Evolutionary conservation across 441 rosid species (phyloP), one percentile per base, ranked within the genome.

Genomic region (Erysimum cheiri): DNA sequence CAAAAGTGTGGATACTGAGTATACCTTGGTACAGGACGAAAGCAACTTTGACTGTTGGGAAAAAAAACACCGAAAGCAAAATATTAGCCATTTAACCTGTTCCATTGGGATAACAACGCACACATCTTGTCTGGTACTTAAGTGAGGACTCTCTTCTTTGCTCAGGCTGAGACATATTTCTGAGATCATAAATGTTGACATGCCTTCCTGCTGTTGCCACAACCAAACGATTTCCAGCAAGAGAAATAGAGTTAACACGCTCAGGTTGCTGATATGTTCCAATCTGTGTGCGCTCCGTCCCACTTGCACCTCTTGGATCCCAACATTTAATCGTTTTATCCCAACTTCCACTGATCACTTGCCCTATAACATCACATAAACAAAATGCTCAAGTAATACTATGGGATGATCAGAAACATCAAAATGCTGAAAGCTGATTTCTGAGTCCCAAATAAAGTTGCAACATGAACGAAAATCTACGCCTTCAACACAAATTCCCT

Each of bases 271-370:
- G 81, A 76, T 92, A 94, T 53, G 96, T 85, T 64, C 97, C 99
- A 5, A 94, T 90, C 62, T 90, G 90, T 66, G 93, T 87, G n/a
- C 84, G 86, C 41, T 94, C 96, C 68, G 84, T 86, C 40, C 98
- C 99, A 84, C 93, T 92, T 64, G 97, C 90, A 67, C 98, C 97
- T 80, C 99, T 85, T 41, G 98, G 99, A 81, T 94, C 99, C 99
- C 99, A 94, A 65, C 94, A 92, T 76, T 92, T 94, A 56, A 94
- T 56, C 17, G 97, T 92, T 80, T 84, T 94, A 72, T 94, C 99
- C 99, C 98, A 94, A 78, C 97, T 90, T 70, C 98, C 99, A 12
- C 89, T 90, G 64, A 94, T 88, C 48, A 92, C 90, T 88, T 94
- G 98, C 54, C 98, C 99, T 92, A 52, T 32, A 69, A 57, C 46